phyloP scores from a whole-genome alignment of 2,329 filamentous ascomycete genomes.

The Aspergillus ibericus region DNA sequence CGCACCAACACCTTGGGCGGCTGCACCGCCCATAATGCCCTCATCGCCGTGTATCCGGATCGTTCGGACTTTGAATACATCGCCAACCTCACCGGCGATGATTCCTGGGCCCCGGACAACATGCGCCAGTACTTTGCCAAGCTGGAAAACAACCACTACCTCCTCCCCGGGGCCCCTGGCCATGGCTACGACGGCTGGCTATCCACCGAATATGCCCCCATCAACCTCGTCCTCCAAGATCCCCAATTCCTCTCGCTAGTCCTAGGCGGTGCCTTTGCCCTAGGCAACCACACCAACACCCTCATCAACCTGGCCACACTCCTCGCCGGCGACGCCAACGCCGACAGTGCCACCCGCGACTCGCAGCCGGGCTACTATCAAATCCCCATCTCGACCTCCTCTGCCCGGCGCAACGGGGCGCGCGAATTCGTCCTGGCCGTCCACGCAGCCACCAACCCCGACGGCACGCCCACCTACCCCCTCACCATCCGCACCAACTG shows the following conservation, averaged over 20 bases:
- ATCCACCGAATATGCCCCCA: constrained; percentile 30
- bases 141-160: constrained; percentile 57
- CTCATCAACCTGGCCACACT: constrained; percentile 48
- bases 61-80: constrained; percentile 62
- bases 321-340: constrained; percentile 55
- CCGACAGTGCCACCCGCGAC: constrained; percentile 49
- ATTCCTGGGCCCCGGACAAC: constrained; percentile 57
- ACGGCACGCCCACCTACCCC: constrained; percentile 47
- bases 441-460: constrained; percentile 23
- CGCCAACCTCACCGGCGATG: constrained; percentile 59
- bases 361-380: constrained; percentile 54
- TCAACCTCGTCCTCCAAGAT: constrained; percentile 55
- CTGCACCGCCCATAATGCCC: constrained; percentile 62
- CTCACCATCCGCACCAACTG: constrained; percentile 56
- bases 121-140: constrained; percentile 60
- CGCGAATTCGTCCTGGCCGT: constrained; percentile 46
- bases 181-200: constrained; percentile 44
- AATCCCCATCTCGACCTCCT: constrained; percentile 53
- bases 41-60: constrained; percentile 60
- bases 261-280: constrained; percentile 52
- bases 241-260: constrained; percentile 55
- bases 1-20: constrained; percentile 59
- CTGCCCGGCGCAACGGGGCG: constrained; percentile 28
- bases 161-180: constrained; percentile 41
- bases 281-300: constrained; percentile 47